Conservation (phyloP, 371 early-diverging fungal species). For the Rhizopus sp. region DNA sequence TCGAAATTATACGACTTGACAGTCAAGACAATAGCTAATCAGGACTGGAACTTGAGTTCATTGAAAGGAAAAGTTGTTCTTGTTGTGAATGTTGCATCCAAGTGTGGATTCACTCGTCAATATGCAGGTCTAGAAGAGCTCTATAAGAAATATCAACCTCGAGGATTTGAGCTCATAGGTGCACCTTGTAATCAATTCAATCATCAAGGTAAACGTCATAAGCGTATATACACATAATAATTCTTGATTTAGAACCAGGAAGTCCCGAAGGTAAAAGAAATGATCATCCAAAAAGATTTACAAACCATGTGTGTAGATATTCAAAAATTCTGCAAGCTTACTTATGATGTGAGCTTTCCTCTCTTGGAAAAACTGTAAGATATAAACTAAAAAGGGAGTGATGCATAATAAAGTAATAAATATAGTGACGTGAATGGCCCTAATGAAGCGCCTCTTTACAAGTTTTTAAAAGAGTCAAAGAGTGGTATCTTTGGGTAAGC, state of each 20-base stretch:
- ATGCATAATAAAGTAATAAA: too few species aligned
- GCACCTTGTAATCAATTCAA: conserved; percentile 94
- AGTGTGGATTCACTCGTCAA: conserved; percentile 93
- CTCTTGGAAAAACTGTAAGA: conserved; percentile 77
- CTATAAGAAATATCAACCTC: conserved; percentile 78
- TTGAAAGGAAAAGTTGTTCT: conserved; percentile 69
- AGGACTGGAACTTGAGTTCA: conserved; percentile 41
- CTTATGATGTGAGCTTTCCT: conserved; percentile 77
- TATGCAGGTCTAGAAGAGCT: conserved; percentile 83
- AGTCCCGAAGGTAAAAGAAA: conserved; percentile 27
- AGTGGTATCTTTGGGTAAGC: conserved; percentile 62
- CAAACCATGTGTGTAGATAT: conserved; percentile 14
- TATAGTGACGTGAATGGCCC: conserved; percentile 79
- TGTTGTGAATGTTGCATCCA: conserved; percentile 94
- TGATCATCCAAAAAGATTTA: background rate
- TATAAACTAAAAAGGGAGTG: too few species aligned
- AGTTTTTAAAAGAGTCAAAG: conserved; percentile 69
- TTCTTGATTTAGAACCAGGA: conserved; percentile 52
- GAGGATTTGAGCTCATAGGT: conserved; percentile 75
- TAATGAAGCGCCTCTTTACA: conserved; percentile 72
- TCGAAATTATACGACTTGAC: conserved; percentile 38
- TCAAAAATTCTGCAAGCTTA: conserved; percentile 40
- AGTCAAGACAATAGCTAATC: conserved; percentile 43
- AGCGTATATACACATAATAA: background rate
- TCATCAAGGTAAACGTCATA: conserved; percentile 63